Percentiles rank a stretch among this genome's conserved stretches.
phyloP scores from a whole-genome alignment of 768 basidiomycete genomes.

The Tubosaeta brunneosetosa region DNA sequence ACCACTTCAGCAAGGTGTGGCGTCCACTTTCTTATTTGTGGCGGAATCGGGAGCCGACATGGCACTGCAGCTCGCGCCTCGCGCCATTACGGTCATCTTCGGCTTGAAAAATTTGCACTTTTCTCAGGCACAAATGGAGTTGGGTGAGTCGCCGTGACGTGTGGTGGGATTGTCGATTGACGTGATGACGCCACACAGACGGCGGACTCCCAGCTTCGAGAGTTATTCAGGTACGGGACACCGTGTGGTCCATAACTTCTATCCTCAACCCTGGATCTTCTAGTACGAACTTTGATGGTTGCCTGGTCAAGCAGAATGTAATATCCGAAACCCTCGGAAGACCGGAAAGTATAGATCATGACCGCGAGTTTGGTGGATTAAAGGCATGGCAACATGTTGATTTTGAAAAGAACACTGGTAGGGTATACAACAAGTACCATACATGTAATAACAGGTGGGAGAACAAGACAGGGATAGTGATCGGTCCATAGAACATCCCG shows the following conservation, averaged over 20 bases:
- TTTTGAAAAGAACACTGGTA: not conserved
- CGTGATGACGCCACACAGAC: constrained; percentile 2
- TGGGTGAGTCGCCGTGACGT: constrained; percentile 7
- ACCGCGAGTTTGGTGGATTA: not conserved
- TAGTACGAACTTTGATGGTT: constrained; percentile 18
- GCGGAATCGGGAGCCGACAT: constrained; percentile 13
- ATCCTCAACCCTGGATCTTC: not conserved
- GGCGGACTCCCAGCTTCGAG: constrained; percentile 15
- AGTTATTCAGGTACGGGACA: constrained; percentile 15
- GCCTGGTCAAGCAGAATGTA: constrained; percentile 9
- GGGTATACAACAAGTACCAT: not conserved
- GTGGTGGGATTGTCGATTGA: not conserved
- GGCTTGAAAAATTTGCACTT: constrained; percentile 35
- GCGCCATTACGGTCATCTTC: constrained; percentile 43
- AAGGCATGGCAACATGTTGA: not conserved
- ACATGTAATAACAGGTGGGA: not conserved
- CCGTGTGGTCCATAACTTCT: not conserved
- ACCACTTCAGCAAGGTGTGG: constrained; percentile 21
- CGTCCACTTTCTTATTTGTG: not conserved
- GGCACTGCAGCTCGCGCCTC: constrained; percentile 37
- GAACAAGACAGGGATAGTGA: not conserved
- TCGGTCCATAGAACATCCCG: not conserved
- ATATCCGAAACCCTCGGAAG: not conserved
- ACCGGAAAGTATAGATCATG: constrained; percentile 4
- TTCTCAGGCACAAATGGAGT: not conserved